These are phyloP conservation scores for Lasiosphaeria ovina DNA, from an alignment of 495 filamentous ascomycete species.

Conservation along the genomic window DNA sequence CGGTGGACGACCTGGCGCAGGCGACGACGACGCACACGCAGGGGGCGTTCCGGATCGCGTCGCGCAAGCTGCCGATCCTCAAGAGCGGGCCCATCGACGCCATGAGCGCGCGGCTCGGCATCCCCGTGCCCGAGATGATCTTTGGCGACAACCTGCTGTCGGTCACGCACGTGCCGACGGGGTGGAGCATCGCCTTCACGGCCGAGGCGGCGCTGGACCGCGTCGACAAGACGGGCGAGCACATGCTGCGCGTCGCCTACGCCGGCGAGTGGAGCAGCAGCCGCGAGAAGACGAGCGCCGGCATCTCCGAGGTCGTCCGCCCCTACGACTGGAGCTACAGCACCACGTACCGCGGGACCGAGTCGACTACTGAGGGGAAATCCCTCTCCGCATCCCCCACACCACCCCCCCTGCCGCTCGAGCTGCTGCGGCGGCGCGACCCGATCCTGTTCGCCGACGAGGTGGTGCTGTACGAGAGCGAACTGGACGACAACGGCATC, in stretches of 20 bases:
- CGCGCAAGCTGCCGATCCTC: slow-evolving; percentile 86
- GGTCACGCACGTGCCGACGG: slow-evolving; percentile 64
- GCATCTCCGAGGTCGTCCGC: slow-evolving; percentile 89
- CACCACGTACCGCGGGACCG: slow-evolving; percentile 76
- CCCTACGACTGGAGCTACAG: slow-evolving; percentile 98
- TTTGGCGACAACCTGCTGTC: slow-evolving; percentile 89
- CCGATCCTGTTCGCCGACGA: slow-evolving; percentile 95
- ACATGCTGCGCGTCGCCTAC: slow-evolving; percentile 90
- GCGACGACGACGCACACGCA: slow-evolving; percentile 50
- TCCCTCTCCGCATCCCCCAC: neutral
- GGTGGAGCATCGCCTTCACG: slow-evolving; percentile 77
- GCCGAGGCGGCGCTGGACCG: slow-evolving; percentile 81
- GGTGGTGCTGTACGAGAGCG: slow-evolving; percentile 93
- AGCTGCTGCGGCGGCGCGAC: slow-evolving; percentile 74
- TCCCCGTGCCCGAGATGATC: slow-evolving; percentile 96
- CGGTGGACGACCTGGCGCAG: slow-evolving; percentile 29
- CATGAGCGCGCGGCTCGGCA: slow-evolving; percentile 72
- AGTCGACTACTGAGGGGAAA: slow-evolving; percentile 13
- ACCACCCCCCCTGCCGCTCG: slow-evolving; percentile 63
- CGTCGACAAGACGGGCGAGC: slow-evolving; percentile 87
- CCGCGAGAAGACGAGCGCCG: slow-evolving; percentile 79
- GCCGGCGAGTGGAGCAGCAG: slow-evolving; percentile 85
- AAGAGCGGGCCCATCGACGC: slow-evolving; percentile 87
- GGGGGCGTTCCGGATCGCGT: slow-evolving; percentile 66
- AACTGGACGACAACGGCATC: slow-evolving; percentile 96